phyloP scores from a whole-genome alignment of 164 flowering plant species.

The Santalum album region DNA sequence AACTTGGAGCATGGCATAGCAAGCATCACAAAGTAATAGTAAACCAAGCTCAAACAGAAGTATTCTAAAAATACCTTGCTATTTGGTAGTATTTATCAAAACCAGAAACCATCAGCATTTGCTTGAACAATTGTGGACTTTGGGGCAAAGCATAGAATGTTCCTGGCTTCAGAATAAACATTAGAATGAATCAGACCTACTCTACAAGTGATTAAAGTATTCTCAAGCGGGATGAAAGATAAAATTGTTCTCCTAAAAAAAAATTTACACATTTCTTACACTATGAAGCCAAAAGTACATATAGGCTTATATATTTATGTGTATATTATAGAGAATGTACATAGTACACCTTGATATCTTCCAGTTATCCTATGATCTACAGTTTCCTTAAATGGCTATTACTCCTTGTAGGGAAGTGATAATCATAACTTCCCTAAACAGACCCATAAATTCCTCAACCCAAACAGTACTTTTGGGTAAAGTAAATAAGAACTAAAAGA shows the following conservation, averaged over 20 bases:
- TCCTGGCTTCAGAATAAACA: constrained; percentile 78
- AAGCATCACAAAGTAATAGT: neutral
- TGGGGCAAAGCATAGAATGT: constrained; percentile 95
- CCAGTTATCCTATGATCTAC: too few relatives aligned
- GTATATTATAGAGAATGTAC: too few relatives aligned
- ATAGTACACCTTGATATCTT: too few relatives aligned
- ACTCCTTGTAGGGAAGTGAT: too few relatives aligned
- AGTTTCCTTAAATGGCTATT: too few relatives aligned
- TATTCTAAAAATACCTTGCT: constrained; percentile 51
- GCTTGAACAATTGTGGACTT: constrained; percentile 94
- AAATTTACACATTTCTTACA: too few relatives aligned
- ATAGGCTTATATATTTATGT: too few relatives aligned
- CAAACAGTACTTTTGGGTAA: too few relatives aligned
- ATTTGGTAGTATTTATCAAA: constrained; percentile 90
- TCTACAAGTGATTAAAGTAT: neutral
- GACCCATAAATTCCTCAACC: too few relatives aligned
- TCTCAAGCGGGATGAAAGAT: neutral
- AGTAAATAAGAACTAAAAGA: too few relatives aligned
- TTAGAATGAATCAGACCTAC: constrained; percentile 20
- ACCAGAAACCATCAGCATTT: constrained; percentile 96
- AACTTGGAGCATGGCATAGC: neutral
- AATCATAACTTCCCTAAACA: too few relatives aligned
- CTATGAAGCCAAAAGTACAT: too few relatives aligned
- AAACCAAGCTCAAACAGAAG: neutral
- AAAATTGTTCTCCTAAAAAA: neutral